These are phyloP conservation scores for Fragaria nilgerrensis DNA, from an alignment of 306 rosid species.

Conservation along the genomic window DNA sequence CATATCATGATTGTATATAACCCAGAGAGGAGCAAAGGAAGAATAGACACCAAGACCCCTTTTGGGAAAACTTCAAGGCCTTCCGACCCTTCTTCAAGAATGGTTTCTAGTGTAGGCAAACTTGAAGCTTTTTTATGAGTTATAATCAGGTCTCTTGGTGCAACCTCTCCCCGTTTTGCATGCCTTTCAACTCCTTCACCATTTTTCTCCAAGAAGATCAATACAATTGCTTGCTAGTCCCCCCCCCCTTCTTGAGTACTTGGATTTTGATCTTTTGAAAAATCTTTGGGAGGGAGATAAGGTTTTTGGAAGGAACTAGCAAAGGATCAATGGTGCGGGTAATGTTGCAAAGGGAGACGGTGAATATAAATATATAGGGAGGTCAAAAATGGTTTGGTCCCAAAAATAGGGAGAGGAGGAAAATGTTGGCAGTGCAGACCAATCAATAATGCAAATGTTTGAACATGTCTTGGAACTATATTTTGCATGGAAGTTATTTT, in stretches of 20 bases:
- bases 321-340: background rate
- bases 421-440: background rate
- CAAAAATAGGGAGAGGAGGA: slow-evolving; percentile 7
- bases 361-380: background rate
- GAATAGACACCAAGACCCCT: slow-evolving; percentile 8
- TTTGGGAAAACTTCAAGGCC: slow-evolving; percentile 13
- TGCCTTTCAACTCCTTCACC: slow-evolving; percentile 39
- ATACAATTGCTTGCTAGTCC: slow-evolving; percentile 3
- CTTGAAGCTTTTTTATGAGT: slow-evolving; percentile 25
- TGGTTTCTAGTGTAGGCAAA: slow-evolving; percentile 53
- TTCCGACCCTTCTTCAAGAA: slow-evolving; percentile 54
- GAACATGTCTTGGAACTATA: background rate
- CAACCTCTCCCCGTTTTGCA: slow-evolving; percentile 48
- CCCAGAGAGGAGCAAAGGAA: slow-evolving; percentile 28
- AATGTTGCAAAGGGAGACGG: background rate
- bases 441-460: background rate
- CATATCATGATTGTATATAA: slow-evolving; percentile 5
- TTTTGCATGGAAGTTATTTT: background rate
- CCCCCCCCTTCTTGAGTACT: background rate
- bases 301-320: slow-evolving; percentile 12
- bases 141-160: slow-evolving; percentile 43
- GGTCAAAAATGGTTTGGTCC: background rate
- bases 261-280: background rate
- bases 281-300: background rate
- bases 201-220: slow-evolving; percentile 18